A percentile compares a stretch with the other conserved stretches of the same genome.
Conservation (phyloP, 2,329 filamentous ascomycete species). For the Tolypocladium ophioglossoides region DNA sequence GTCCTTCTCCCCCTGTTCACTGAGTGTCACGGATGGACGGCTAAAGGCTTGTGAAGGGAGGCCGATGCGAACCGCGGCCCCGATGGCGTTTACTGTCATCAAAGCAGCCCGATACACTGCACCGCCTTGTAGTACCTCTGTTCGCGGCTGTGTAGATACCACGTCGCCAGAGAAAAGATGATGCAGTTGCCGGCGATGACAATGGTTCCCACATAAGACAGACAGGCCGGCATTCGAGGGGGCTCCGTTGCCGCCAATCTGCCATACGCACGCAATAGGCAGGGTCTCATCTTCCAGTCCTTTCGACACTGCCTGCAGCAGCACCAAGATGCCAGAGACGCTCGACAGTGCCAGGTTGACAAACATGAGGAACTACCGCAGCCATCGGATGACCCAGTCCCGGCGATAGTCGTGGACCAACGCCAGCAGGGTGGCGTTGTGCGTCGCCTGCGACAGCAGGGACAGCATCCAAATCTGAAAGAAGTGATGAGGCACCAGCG, state of each 20-base stretch:
- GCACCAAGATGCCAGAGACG: constrained; percentile 44
- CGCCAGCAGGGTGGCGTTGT: constrained; percentile 54
- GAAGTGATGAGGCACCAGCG: constrained; percentile 57
- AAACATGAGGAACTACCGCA: constrained; percentile 56
- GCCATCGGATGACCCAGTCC: constrained; percentile 56
- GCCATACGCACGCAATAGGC: constrained; percentile 53
- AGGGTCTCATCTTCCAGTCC: constrained; percentile 40
- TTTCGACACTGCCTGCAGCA: constrained; percentile 43
- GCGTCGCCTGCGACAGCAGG: constrained; percentile 52
- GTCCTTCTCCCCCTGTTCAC: constrained; percentile 40
- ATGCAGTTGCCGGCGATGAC: constrained; percentile 46
- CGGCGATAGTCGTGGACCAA: constrained; percentile 55
- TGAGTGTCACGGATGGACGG: constrained; percentile 35
- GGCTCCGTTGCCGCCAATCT: constrained; percentile 24
- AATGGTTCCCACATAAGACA: constrained; percentile 49
- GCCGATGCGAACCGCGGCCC: constrained; percentile 46
- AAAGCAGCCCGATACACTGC: constrained; percentile 42
- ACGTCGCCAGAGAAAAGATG: constrained; percentile 49
- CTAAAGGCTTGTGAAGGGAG: constrained; percentile 52
- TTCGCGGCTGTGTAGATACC: constrained; percentile 50
- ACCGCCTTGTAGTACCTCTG: constrained; percentile 44
- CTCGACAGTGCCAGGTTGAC: constrained; percentile 50
- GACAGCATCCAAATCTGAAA: constrained; percentile 62
- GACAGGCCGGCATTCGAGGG: constrained; percentile 27
- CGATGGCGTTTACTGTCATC: constrained; percentile 47